phyloP scores from a whole-genome alignment of 176 grass and related monocot genomes.

The Sorghum bicolor region Sorghum_bicolor_NCBIv3 NC_012870.2:78277001-78277500 shows the following conservation, averaged over 20 bases:
- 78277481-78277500: slow-evolving; percentile 48
- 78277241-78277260: slow-evolving; percentile 83
- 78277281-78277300: slow-evolving; percentile 99
- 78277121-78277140: neutral
- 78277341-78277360: neutral
- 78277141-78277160: neutral
- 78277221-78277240: slow-evolving; percentile 92
- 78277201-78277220: slow-evolving; percentile 92
- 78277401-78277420: slow-evolving; percentile 75
- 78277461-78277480: slow-evolving; percentile 83
- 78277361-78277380: slow-evolving; percentile 45
- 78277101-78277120: neutral
- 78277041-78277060: slow-evolving; percentile 82
- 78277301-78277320: slow-evolving; percentile 30
- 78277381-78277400: slow-evolving; percentile 90
- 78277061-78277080: slow-evolving; percentile 90
- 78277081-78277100: slow-evolving; percentile 68
- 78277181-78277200: slow-evolving; percentile 85
- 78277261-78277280: slow-evolving; percentile 98
- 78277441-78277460: slow-evolving; percentile 89
- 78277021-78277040: slow-evolving; percentile 86
- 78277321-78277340: neutral
- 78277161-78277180: neutral
- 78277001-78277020: slow-evolving; percentile 75
- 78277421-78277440: slow-evolving; percentile 95